Evolutionary conservation across 768 basidiomycete genomes (phyloP).

Genomic region (Boletus edulis): DNA sequence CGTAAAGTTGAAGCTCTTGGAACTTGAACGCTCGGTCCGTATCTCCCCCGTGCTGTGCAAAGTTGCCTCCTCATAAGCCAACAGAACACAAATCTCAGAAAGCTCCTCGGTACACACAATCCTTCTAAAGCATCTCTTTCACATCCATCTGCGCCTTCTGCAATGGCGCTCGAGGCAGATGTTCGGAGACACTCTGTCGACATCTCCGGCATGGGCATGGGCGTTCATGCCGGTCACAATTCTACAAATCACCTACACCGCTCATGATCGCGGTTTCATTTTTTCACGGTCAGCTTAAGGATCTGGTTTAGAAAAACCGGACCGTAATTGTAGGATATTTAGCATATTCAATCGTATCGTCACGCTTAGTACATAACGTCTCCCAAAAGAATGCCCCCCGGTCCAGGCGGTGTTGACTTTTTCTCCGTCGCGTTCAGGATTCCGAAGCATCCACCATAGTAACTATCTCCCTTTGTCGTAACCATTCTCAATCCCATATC

Average conservation of each 20-base stretch:
- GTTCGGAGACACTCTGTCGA: constrained; percentile 35
- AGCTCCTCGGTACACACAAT: constrained; percentile 29
- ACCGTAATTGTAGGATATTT: constrained; percentile 21
- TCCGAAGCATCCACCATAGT: background rate
- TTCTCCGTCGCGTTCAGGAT: constrained; percentile 7
- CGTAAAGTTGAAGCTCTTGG: constrained; percentile 59
- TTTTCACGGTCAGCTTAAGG: no score
- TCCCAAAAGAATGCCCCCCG: background rate
- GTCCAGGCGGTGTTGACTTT: background rate
- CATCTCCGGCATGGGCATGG: constrained; percentile 31
- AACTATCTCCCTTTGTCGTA: constrained; percentile 13
- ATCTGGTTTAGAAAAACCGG: constrained; percentile 1
- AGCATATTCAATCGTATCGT: constrained; percentile 2
- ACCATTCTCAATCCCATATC: constrained; percentile 51
- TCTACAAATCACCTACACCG: constrained; percentile 7
- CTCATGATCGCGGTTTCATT: background rate
- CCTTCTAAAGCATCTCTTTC: constrained; percentile 14
- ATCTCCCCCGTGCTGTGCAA: background rate
- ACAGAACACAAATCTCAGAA: constrained; percentile 33
- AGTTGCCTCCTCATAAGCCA: background rate
- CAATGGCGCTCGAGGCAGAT: constrained; percentile 31
- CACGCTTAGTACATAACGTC: constrained; percentile 7
- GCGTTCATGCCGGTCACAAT: constrained; percentile 16
- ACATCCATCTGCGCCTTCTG: constrained; percentile 25
- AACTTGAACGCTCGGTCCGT: constrained; percentile 63